Evolutionary conservation across 345 rosid genomes (phyloP).

Genomic region (Populus pruinosa): DNA sequence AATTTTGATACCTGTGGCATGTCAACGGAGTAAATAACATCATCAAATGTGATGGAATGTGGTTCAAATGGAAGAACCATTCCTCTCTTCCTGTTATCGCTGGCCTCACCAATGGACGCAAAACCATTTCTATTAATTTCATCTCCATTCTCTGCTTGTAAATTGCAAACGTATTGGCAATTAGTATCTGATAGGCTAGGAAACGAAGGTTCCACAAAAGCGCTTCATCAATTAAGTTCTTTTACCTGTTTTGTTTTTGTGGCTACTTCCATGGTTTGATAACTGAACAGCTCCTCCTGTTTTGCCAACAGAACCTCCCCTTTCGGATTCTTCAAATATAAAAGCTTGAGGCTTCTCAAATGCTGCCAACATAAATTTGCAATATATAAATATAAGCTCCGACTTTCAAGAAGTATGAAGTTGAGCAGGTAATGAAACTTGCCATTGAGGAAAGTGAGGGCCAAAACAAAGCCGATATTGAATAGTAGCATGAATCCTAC

Average conservation of each 20-base stretch:
- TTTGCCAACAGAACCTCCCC: not conserved
- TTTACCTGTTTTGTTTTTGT: slow-evolving; percentile 11
- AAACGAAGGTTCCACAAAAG: not conserved
- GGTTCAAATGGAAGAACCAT: slow-evolving; percentile 80
- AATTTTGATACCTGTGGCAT: slow-evolving; percentile 62
- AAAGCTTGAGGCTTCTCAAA: slow-evolving; percentile 49
- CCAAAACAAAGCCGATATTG: slow-evolving; percentile 38
- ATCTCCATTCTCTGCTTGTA: not conserved
- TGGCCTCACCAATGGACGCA: not conserved
- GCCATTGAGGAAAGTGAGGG: slow-evolving; percentile 55
- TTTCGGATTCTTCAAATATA: slow-evolving; percentile 25
- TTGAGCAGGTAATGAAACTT: slow-evolving; percentile 16
- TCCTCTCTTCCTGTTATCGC: slow-evolving; percentile 44
- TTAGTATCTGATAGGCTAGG: not conserved
- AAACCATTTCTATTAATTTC: not conserved
- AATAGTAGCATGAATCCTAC: slow-evolving; percentile 36
- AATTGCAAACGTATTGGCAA: not conserved
- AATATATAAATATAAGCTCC: not conserved
- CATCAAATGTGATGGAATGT: slow-evolving; percentile 55
- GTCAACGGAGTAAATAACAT: slow-evolving; percentile 58
- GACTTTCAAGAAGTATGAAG: not conserved
- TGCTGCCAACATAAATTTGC: slow-evolving; percentile 35
- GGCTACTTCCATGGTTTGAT: not conserved
- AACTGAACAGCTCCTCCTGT: slow-evolving; percentile 16
- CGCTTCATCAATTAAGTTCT: not conserved